Conservation (phyloP, 129 eudicot species). For the Kitagawia praeruptora region DNA sequence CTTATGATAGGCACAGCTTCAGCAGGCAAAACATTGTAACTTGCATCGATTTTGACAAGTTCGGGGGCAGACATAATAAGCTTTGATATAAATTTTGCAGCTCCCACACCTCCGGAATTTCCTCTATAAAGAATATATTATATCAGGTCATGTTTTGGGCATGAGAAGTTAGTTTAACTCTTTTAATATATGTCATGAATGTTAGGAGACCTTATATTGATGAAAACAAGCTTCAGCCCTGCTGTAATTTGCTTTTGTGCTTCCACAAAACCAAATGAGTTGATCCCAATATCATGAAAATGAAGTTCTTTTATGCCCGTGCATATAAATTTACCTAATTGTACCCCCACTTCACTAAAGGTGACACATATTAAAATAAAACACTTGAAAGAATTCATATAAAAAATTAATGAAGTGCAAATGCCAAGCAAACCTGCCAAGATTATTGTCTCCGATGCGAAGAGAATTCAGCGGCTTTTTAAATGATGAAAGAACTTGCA, state of each 20-base stretch:
- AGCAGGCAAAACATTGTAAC: conserved; percentile 57
- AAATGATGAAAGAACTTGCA: conserved; percentile 42
- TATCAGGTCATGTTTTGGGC: conserved; percentile 1
- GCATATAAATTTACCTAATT: conserved; percentile 48
- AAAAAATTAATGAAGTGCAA: not conserved
- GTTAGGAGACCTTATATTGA: conserved; percentile 58
- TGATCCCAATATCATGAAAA: conserved; percentile 52
- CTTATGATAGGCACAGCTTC: conserved; percentile 42
- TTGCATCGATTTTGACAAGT: conserved; percentile 50
- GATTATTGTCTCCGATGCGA: conserved; percentile 53
- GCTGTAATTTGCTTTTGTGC: conserved; percentile 30
- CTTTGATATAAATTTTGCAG: conserved; percentile 44
- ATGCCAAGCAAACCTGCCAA: conserved; percentile 44
- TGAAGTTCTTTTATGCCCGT: conserved; percentile 43
- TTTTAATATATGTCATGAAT: not conserved
- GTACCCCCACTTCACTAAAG: not conserved
- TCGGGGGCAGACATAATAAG: conserved; percentile 44
- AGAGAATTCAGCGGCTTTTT: conserved; percentile 46
- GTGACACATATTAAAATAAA: conserved; percentile 3
- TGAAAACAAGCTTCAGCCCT: conserved; percentile 33
- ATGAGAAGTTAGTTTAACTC: not conserved
- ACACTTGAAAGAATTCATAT: not conserved
- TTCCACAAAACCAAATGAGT: conserved; percentile 51
- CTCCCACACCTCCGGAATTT: conserved; percentile 51
- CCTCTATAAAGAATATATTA: conserved; percentile 29